These are phyloP conservation scores for Biscogniauxia mediterranea DNA, from an alignment of 2,329 filamentous ascomycete genomes.

Conservation along the genomic window DNA sequence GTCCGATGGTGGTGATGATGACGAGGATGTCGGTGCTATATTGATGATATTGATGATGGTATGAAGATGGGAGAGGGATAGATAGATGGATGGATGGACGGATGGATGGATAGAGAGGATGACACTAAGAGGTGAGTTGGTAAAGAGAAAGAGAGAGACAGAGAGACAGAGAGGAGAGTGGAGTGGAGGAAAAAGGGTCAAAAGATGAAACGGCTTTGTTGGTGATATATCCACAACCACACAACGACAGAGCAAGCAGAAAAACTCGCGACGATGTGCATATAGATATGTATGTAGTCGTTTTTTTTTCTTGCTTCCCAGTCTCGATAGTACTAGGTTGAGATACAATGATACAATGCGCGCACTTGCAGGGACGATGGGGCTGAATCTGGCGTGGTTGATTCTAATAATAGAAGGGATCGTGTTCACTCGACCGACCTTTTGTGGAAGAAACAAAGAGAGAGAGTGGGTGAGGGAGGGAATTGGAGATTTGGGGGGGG, in stretches of 20 bases:
- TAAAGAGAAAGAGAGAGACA: conserved; percentile 3
- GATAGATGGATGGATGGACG: neutral
- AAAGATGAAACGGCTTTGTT: conserved; percentile 25
- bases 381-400: conserved; percentile 51
- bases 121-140: neutral
- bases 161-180: neutral
- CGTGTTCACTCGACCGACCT: conserved; percentile 38
- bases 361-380: conserved; percentile 41
- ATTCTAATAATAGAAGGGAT: conserved; percentile 53
- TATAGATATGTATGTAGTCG: neutral
- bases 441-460: conserved; percentile 25
- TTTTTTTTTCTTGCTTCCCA: neutral
- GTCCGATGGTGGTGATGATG: too few species aligned
- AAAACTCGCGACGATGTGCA: conserved; percentile 4
- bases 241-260: conserved; percentile 1
- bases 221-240: conserved; percentile 17
- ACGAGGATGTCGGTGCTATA: too few species aligned
- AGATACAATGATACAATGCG: conserved; percentile 26
- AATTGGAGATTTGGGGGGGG: conserved; percentile 18
- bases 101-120: neutral
- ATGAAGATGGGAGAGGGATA: neutral
- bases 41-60: neutral
- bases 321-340: neutral
- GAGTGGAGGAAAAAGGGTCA: conserved; percentile 11
- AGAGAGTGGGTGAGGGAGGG: conserved; percentile 21